Base-by-base conservation (phyloP, 306 rosid species). In the Trichosanthes truncata region DNA sequence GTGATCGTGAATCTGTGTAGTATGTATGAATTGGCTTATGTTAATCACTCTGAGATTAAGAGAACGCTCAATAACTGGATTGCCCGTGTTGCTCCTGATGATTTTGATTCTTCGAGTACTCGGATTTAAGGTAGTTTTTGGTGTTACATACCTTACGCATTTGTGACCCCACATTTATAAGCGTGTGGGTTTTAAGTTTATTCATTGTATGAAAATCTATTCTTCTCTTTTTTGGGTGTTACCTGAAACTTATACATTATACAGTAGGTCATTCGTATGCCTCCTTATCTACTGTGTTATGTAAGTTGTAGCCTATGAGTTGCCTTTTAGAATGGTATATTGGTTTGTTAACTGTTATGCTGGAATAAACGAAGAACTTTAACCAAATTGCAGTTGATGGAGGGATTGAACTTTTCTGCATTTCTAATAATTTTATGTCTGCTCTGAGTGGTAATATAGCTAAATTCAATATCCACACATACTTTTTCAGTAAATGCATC, bases 11-110 rank as follows among this genome's bases (percentile, higher is more conserved):
- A 92, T 84, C 84, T 94, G 87, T 94, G 98, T 81, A 94, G 98
- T 77, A 94, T 94, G 98, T 94, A 92, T 29, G 98, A 92, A 81
- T 85, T 94, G 88, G 98, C 98, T 3, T 91, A 94, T 84, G 97
- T 94, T 41, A 92, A 94, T 88, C 98, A 94, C 81, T 89, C 97
- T 12, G 98, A 94, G 79, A 77, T 87, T 74, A 94, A 94, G 90
- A 87, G 89, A 84, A 94, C 97, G 6, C 93, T 94, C 57, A 94
- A 89, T 83, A 94, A 80, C 87, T 94, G 98, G 98, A 92, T 94
- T 78, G 89, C 93, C 46, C 90, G 97, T 66, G 97, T 94, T 82
- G 98, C 97, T 23, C 98, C 98, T 9, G 98, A 92, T 83, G 98
- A 94, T 59, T 94, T 94, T 31, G 97, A 94, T 87, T 83, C 97